A percentile compares a stretch with the other conserved stretches of the same genome.
Conservation (phyloP, 306 rosid species). For the Castanospermum australe region DNA sequence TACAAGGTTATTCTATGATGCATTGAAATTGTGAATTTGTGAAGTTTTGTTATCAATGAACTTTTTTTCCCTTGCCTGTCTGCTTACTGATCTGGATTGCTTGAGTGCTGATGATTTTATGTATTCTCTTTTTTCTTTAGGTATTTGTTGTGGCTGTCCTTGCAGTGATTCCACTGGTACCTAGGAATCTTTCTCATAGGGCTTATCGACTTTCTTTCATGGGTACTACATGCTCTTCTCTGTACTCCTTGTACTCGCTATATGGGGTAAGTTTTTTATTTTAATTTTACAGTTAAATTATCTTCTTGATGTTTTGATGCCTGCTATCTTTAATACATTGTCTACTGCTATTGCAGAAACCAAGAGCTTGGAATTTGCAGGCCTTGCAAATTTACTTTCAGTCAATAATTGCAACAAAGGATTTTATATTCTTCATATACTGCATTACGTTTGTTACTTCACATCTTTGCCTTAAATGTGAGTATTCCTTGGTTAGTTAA, state of each 20-base stretch:
- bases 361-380: slow-evolving; percentile 91
- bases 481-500: slow-evolving; percentile 29
- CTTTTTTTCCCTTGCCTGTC: neutral
- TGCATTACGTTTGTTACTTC: slow-evolving; percentile 79
- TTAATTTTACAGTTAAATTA: slow-evolving; percentile 1
- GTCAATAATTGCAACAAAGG: slow-evolving; percentile 65
- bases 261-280: slow-evolving; percentile 64
- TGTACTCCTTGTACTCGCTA: slow-evolving; percentile 70
- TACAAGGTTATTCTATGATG: neutral
- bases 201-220: slow-evolving; percentile 86
- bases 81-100: neutral
- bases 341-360: slow-evolving; percentile 61
- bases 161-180: slow-evolving; percentile 80
- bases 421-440: slow-evolving; percentile 85
- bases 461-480: slow-evolving; percentile 82
- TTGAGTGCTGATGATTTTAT: slow-evolving; percentile 20
- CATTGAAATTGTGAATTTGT: neutral
- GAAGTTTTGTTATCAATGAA: neutral
- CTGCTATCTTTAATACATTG: slow-evolving; percentile 19
- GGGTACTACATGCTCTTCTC: slow-evolving; percentile 85
- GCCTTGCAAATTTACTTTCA: slow-evolving; percentile 89
- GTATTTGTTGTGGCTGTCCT: slow-evolving; percentile 88
- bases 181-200: slow-evolving; percentile 72
- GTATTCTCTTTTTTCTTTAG: slow-evolving; percentile 40
- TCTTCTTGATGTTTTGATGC: neutral